Percentiles rank a stretch among this genome's conserved stretches.
phyloP scores from a whole-genome alignment of 179 eudicot genomes.

The Carnegiea gigantea region DNA sequence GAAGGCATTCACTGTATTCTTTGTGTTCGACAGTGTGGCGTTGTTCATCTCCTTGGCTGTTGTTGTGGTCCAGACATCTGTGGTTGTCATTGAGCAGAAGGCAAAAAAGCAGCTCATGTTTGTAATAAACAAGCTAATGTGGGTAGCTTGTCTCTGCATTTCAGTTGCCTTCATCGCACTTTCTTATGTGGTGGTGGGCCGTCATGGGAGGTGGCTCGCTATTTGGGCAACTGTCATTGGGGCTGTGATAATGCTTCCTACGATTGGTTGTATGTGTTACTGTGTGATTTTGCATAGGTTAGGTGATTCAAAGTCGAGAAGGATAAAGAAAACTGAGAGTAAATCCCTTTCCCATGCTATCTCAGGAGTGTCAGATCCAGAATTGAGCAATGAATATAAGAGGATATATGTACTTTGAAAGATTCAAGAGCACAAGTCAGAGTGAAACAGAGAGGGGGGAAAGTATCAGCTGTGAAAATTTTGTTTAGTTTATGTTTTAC shows the following conservation, averaged over 20 bases:
- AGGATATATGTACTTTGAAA: conserved; percentile 77
- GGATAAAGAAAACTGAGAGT: conserved; percentile 51
- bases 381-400: conserved; percentile 56
- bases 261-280: conserved; percentile 85
- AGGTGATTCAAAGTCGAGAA: conserved; percentile 59
- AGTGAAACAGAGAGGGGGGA: not conserved
- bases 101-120: conserved; percentile 90
- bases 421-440: not conserved
- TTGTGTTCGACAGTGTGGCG: conserved; percentile 72
- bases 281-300: conserved; percentile 63
- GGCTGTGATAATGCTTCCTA: conserved; percentile 71
- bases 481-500: conserved; percentile 18
- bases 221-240: conserved; percentile 71
- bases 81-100: conserved; percentile 81
- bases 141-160: conserved; percentile 87
- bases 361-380: conserved; percentile 69
- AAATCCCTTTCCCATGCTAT: conserved; percentile 66
- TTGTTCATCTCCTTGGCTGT: conserved; percentile 88
- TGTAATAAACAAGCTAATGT: conserved; percentile 92
- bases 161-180: conserved; percentile 77
- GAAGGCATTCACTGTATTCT: conserved; percentile 66
- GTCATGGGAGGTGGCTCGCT: conserved; percentile 70
- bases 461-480: not conserved
- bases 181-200: conserved; percentile 78
- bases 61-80: conserved; percentile 86